Base-by-base conservation (phyloP, 345 rosid genomes). In the Sisymbrium irio region DNA sequence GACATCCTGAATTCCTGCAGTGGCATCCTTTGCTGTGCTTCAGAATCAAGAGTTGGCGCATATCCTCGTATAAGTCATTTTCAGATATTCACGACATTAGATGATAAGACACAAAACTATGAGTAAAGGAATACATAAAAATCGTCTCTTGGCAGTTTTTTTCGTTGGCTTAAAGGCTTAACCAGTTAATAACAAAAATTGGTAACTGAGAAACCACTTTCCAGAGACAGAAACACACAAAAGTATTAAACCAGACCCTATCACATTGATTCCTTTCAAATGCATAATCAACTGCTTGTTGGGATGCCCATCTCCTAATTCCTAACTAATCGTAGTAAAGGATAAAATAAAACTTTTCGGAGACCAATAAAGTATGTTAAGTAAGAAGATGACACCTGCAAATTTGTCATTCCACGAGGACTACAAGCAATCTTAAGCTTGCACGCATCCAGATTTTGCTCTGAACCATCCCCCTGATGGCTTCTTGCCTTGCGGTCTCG, bases 401-500 rank as follows among this genome's bases (percentile, higher is more conserved):
- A 54, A 71, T 83, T 80, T 58, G 41, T 77, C 69, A 76, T 80
- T 72, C 86, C 86, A 49, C 61, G 85, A 32, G 90, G 86, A 76
- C 87, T 77, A 81, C 75, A 78, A 64, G 90, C 90, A 83, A 91
- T 86, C 77, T 85, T 89, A 18, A 89, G 86, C 78, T 79, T 82
- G 76, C 84, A 90, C 2, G 98, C 97, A 70, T 80, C 65, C 27
- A 91, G 98, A 78, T 85, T 91, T 17, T 88, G 91, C 57, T 84
- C 92, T 44, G 91, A 78, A 27, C n/a, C n/a, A 70, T 82, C 30
- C 63, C 67, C 44, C 50, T 84, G 71, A 91, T 75, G 35, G 96
- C 92, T 75, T 82, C 88, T 65, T 83, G 81, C 80, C 94, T 89
- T 12, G 80, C 72, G 27, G 30, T 27, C 79, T 85, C 91, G 42